phyloP scores from a whole-genome alignment of 1,284 basidiomycete species.

The Pseudozyma tsukubaensis region DNA sequence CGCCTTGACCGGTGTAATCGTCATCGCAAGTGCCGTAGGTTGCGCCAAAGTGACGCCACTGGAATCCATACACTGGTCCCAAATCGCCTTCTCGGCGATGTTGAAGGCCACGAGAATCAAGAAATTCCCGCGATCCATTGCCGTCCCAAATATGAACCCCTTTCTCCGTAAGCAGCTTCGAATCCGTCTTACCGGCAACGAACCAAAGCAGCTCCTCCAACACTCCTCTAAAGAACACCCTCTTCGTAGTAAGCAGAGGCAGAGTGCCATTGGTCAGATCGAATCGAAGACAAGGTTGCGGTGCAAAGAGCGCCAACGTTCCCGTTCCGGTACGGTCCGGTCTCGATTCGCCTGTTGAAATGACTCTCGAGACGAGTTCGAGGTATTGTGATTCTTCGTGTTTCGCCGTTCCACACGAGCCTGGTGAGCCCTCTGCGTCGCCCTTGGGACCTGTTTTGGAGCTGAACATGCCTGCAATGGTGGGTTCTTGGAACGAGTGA shows the following conservation, averaged over 20 bases:
- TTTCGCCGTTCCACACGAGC: conserved; percentile 19
- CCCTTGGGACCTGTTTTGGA: conserved; percentile 55
- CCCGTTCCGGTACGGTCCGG: conserved; percentile 66
- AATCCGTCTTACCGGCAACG: conserved; percentile 85
- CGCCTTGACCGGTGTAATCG: conserved; percentile 84
- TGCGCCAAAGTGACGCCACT: conserved; percentile 98
- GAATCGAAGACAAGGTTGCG: conserved; percentile 60
- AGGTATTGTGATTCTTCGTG: conserved; percentile 67
- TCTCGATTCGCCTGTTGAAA: conserved; percentile 55
- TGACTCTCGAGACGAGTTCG: conserved; percentile 59
- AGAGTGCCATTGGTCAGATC: conserved; percentile 70
- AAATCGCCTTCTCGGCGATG: conserved; percentile 91
- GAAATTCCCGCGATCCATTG: conserved; percentile 87
- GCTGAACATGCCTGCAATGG: conserved; percentile 63
- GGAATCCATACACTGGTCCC: conserved; percentile 97
- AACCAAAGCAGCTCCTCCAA: conserved; percentile 97
- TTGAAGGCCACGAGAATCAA: conserved; percentile 83
- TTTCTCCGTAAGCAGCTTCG: conserved; percentile 80
- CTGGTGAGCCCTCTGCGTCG: conserved; percentile 16
- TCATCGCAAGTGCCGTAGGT: conserved; percentile 83
- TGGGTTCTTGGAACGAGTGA: conserved; percentile 62
- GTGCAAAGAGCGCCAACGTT: conserved; percentile 65
- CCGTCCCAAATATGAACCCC: conserved; percentile 98
- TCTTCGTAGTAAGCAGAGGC: conserved; percentile 93
- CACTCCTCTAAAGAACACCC: conserved; percentile 90